phyloP scores from a whole-genome alignment of 176 grass and related monocot species.

The Paspalum notatum region DNA sequence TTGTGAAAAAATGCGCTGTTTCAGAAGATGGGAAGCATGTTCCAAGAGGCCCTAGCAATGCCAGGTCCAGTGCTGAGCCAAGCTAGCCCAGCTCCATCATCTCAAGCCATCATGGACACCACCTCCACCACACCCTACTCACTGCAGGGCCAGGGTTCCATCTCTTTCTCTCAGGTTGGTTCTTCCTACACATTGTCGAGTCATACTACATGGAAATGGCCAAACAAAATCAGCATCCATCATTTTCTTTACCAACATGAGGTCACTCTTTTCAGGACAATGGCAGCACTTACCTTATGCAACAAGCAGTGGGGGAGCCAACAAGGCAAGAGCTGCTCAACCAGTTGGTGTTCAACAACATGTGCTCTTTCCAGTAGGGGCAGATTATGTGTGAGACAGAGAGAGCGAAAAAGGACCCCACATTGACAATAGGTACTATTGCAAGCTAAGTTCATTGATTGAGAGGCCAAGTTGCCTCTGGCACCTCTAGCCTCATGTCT shows the following conservation, averaged over 20 bases:
- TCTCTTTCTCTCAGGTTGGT: conserved; percentile 65
- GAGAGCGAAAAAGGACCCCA: conserved; percentile 40
- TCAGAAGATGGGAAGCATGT: conserved; percentile 69
- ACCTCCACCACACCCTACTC: conserved; percentile 45
- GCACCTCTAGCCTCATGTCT: conserved; percentile 17
- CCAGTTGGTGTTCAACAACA: conserved; percentile 73
- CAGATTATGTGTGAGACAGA: conserved; percentile 30
- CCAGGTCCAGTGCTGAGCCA: conserved; percentile 50
- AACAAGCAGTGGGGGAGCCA: conserved; percentile 67
- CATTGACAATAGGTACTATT: conserved; percentile 59
- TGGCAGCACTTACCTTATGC: conserved; percentile 60
- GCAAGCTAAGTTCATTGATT: conserved; percentile 50
- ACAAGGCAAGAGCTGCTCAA: conserved; percentile 78
- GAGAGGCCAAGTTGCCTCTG: conserved; percentile 14
- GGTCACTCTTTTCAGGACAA: conserved; percentile 55
- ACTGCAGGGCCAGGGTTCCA: conserved; percentile 56
- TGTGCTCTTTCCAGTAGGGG: conserved; percentile 81
- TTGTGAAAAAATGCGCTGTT: conserved; percentile 1
- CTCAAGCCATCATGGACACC: conserved; percentile 56
- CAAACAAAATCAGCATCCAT: conserved; percentile 33
- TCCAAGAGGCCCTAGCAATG: conserved; percentile 55
- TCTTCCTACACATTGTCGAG: conserved; percentile 26
- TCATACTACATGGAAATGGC: conserved; percentile 32
- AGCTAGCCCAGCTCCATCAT: conserved; percentile 53
- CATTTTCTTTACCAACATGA: conserved; percentile 43